These are phyloP conservation scores for Posidonia australis DNA, from an alignment of 106 monocot species.

Conservation along the genomic window DNA sequence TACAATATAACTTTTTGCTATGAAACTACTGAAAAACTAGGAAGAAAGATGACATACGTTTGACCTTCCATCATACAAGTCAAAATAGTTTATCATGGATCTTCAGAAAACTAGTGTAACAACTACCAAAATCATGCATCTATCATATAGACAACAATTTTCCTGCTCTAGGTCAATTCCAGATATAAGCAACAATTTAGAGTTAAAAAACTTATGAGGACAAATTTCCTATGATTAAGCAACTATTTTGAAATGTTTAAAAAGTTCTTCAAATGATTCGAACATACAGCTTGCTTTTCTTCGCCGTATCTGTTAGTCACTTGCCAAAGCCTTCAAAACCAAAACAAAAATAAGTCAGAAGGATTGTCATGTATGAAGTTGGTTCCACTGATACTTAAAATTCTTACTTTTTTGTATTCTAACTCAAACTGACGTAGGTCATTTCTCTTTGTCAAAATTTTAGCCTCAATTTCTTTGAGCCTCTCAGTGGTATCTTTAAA, in stretches of 20 bases:
- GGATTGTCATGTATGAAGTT: not conserved
- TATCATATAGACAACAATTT: too few relatives aligned
- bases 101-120: too few relatives aligned
- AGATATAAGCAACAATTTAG: not conserved
- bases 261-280: too few relatives aligned
- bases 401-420: constrained; percentile 82
- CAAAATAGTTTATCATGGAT: too few relatives aligned
- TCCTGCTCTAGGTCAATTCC: too few relatives aligned
- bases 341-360: not conserved
- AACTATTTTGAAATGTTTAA: not conserved
- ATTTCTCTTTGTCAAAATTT: constrained; percentile 71
- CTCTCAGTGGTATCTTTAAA: constrained; percentile 72
- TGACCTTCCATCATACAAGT: too few relatives aligned
- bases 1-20: too few relatives aligned
- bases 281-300: constrained; percentile 79
- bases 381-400: not conserved
- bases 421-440: constrained; percentile 86
- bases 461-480: constrained; percentile 70
- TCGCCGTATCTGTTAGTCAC: constrained; percentile 59
- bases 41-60: too few relatives aligned
- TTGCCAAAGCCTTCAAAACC: constrained; percentile 64
- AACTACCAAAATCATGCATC: too few relatives aligned
- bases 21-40: too few relatives aligned
- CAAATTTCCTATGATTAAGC: not conserved
- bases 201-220: not conserved